Conservation (phyloP, 2,329 filamentous ascomycete species). For the Dactylella cylindrospora region DNA sequence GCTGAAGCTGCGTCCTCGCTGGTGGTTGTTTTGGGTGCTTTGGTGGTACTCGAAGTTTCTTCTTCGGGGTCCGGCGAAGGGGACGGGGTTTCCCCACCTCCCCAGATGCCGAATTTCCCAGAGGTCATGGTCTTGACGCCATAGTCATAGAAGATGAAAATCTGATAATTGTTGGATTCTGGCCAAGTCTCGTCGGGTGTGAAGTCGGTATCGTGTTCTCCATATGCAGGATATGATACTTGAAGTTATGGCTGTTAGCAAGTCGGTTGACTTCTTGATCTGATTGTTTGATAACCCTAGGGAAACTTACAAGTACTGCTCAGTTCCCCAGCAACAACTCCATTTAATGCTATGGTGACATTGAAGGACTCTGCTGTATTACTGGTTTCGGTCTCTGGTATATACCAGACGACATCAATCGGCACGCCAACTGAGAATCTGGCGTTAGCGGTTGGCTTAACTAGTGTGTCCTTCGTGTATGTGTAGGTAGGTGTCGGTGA, state of each 20-base stretch:
- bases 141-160: slow-evolving; percentile 26
- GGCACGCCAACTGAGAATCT: slow-evolving; percentile 28
- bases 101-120: slow-evolving; percentile 27
- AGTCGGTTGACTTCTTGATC: background rate
- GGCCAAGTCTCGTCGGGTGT: slow-evolving; percentile 28
- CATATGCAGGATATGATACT: slow-evolving; percentile 27
- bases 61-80: background rate
- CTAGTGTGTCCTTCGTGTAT: slow-evolving; percentile 23
- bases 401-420: slow-evolving; percentile 34
- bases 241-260: background rate
- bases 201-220: slow-evolving; percentile 28
- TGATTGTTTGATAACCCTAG: background rate
- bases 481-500: slow-evolving; percentile 27
- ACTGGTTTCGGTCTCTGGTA: slow-evolving; percentile 14
- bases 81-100: slow-evolving; percentile 20
- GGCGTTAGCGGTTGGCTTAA: slow-evolving; percentile 30
- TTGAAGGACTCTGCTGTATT: slow-evolving; percentile 26
- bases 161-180: slow-evolving; percentile 31
- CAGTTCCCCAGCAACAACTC: slow-evolving; percentile 6
- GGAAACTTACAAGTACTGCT: slow-evolving; percentile 12
- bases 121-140: slow-evolving; percentile 30
- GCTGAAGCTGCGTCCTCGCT: too few species aligned
- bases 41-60: background rate
- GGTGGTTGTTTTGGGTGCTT: too few species aligned
- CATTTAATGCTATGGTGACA: slow-evolving; percentile 28